These are phyloP conservation scores for Nakazawaea holstii DNA, from an alignment of 805 yeast genomes.

Conservation along the genomic window DNA sequence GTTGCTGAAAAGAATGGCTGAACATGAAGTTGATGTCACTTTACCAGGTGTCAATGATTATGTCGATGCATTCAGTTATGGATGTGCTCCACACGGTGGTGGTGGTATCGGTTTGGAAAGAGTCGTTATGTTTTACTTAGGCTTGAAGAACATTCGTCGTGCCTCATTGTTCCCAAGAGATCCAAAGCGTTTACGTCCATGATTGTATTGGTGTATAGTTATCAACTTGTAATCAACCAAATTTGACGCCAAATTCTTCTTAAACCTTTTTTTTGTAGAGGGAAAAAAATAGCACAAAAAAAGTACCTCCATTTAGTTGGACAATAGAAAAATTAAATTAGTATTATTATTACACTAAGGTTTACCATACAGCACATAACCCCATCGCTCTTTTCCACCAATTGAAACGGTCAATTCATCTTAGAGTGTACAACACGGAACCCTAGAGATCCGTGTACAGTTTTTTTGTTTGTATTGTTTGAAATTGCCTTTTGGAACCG, in stretches of 20 bases:
- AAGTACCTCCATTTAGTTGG: no score
- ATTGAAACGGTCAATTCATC: no score
- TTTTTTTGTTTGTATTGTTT: background rate
- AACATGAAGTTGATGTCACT: constrained; percentile 76
- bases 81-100: constrained; percentile 99
- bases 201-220: constrained; percentile 4
- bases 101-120: constrained; percentile 99
- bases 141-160: constrained; percentile 94
- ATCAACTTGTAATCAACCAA: background rate
- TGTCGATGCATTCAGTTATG: constrained; percentile 87
- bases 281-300: no score
- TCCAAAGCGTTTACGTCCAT: constrained; percentile 91
- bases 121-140: constrained; percentile 97
- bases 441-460: background rate
- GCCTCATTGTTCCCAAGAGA: constrained; percentile 99
- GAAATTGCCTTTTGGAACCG: background rate
- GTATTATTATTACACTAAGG: no score
- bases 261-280: no score
- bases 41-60: constrained; percentile 85
- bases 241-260: no score
- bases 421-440: no score
- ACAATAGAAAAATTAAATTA: no score
- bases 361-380: no score
- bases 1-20: constrained; percentile 74
- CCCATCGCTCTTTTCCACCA: no score